Evolutionary conservation across 2,329 filamentous ascomycete genomes (phyloP).

Genomic region (Botryotinia narcissicola): DNA sequence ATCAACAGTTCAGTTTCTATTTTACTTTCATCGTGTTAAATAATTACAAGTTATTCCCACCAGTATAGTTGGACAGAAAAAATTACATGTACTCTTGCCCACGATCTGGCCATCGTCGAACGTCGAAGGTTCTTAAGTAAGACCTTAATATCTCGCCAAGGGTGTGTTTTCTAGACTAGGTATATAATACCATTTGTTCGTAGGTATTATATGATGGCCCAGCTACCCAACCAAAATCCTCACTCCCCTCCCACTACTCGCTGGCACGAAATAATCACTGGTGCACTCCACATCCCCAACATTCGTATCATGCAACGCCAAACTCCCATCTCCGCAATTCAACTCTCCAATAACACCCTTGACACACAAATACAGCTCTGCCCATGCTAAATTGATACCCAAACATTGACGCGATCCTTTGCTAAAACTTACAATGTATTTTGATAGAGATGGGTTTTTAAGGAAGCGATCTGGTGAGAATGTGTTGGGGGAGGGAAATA

Average conservation of each 20-base stretch:
- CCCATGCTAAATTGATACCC: constrained; percentile 35
- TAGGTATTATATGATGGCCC: too few species aligned
- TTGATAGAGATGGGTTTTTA: constrained; percentile 26
- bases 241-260: constrained; percentile 1
- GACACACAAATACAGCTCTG: constrained; percentile 16
- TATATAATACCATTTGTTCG: too few species aligned
- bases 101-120: neutral
- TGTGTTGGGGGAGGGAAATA: constrained; percentile 41
- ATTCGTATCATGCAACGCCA: constrained; percentile 34
- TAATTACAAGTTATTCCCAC: neutral
- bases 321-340: constrained; percentile 8
- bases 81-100: neutral
- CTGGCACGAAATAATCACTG: neutral
- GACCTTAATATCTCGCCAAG: too few species aligned
- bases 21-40: neutral
- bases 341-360: constrained; percentile 16
- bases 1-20: neutral
- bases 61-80: neutral
- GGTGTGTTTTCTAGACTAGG: too few species aligned
- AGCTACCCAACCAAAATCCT: neutral
- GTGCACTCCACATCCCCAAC: constrained; percentile 25
- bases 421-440: constrained; percentile 44
- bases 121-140: too few species aligned
- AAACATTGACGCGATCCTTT: constrained; percentile 45
- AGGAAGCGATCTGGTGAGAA: constrained; percentile 46